Conservation (phyloP, 306 rosid genomes). For the Neltuma alba region DNA sequence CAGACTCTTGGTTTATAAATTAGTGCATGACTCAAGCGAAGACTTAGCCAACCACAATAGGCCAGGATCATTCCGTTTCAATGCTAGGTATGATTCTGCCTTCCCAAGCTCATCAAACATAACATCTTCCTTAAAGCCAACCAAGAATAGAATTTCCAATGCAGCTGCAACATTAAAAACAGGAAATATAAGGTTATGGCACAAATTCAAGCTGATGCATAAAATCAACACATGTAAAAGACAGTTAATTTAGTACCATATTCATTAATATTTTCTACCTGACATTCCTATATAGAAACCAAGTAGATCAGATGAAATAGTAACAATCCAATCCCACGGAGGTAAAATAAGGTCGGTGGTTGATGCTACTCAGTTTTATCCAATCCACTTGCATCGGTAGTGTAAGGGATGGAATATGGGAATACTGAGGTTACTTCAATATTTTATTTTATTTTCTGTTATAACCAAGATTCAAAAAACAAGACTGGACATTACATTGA, state of each 20-base stretch:
- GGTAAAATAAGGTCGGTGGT: neutral
- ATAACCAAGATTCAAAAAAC: too few relatives aligned
- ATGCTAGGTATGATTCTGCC: constrained; percentile 71
- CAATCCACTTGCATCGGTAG: neutral
- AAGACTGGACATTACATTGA: too few relatives aligned
- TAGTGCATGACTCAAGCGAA: constrained; percentile 61
- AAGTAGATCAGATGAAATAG: neutral
- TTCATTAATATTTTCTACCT: neutral
- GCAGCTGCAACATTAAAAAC: constrained; percentile 64
- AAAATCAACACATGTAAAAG: neutral
- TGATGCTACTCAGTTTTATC: constrained; percentile 4
- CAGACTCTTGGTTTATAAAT: constrained; percentile 36
- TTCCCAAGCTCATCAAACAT: constrained; percentile 66
- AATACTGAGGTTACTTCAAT: too few relatives aligned
- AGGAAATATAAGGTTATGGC: constrained; percentile 1
- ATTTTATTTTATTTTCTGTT: too few relatives aligned
- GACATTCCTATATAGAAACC: constrained; percentile 21
- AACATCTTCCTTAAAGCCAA: constrained; percentile 81
- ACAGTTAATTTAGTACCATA: neutral
- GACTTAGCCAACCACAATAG: constrained; percentile 96
- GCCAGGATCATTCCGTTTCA: constrained; percentile 91
- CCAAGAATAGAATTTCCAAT: constrained; percentile 63
- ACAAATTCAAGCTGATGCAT: constrained; percentile 13
- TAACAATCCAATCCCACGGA: neutral
- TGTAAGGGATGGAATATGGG: too few relatives aligned